Conservation (phyloP, 495 filamentous ascomycete species). For the Pseudomonodictys pantanalensis region DNA sequence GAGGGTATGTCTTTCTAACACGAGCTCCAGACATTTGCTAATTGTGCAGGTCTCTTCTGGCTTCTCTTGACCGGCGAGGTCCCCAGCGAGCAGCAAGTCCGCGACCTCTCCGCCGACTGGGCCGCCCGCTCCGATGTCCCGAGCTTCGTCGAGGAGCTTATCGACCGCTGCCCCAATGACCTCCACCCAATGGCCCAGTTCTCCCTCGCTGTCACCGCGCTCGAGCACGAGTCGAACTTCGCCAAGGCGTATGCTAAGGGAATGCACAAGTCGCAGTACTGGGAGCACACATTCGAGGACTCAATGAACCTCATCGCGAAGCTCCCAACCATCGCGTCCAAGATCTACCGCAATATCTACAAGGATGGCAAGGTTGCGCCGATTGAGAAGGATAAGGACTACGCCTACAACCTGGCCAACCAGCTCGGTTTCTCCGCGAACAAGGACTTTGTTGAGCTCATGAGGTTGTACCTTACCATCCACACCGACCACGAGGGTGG, state of each 20-base stretch:
- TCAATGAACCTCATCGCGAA: conserved; percentile 99
- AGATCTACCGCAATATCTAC: conserved; percentile 99
- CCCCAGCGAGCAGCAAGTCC: conserved; percentile 94
- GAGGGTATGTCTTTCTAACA: conserved; percentile 59
- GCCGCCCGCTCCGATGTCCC: conserved; percentile 93
- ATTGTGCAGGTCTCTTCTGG: conserved; percentile 96
- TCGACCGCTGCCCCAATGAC: conserved; percentile 97
- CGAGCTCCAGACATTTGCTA: conserved; percentile 91
- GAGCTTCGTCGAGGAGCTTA: conserved; percentile 96
- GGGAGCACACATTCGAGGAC: conserved; percentile 98
- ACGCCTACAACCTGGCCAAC: conserved; percentile 97
- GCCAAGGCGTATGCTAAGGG: conserved; percentile 98
- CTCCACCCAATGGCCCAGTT: conserved; percentile 99
- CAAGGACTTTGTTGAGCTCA: conserved; percentile 95
- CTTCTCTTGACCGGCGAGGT: conserved; percentile 96
- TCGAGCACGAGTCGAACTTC: conserved; percentile 97
- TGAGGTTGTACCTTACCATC: conserved; percentile 98
- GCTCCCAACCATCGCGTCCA: conserved; percentile 93
- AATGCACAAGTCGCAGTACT: conserved; percentile 98
- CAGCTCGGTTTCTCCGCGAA: conserved; percentile 94
- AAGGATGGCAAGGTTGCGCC: conserved; percentile 97
- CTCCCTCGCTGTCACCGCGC: conserved; percentile 93
- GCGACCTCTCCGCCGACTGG: conserved; percentile 96
- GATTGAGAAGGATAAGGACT: conserved; percentile 97
- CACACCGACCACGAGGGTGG: conserved; percentile 98